A percentile compares a stretch with the other conserved stretches of the same genome.
Conservation (phyloP, 306 rosid genomes). For the Arachis stenosperma region DNA sequence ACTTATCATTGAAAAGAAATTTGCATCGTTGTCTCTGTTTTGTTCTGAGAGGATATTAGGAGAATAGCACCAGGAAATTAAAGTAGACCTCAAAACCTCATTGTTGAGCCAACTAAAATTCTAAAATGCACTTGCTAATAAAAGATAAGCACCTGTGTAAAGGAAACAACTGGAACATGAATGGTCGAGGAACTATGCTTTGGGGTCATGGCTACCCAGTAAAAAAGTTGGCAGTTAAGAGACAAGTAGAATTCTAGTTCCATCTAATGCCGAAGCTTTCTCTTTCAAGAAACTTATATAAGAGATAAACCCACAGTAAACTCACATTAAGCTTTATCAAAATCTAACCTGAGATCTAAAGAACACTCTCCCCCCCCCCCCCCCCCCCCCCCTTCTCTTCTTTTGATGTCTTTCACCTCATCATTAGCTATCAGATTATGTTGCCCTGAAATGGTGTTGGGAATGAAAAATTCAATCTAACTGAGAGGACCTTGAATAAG, state of each 20-base stretch:
- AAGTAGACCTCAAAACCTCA: background rate
- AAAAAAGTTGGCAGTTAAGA: background rate
- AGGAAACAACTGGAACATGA: conserved; percentile 11
- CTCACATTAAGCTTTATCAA: background rate
- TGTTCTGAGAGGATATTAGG: conserved; percentile 5
- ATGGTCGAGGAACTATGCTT: background rate
- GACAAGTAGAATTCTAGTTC: conserved; percentile 14
- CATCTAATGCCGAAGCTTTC: conserved; percentile 1
- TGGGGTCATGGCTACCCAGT: background rate
- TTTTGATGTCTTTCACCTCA: background rate
- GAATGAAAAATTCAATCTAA: conserved; percentile 2
- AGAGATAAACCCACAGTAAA: background rate
- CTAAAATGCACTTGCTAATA: background rate
- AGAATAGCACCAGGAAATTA: background rate
- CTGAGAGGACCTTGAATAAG: conserved; percentile 1
- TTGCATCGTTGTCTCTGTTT: conserved; percentile 8
- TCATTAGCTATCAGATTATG: conserved; percentile 7
- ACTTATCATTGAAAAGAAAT: background rate
- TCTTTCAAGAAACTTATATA: background rate
- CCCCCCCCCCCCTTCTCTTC: background rate
- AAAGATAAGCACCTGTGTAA: background rate
- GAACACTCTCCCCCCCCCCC: background rate
- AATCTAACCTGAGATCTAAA: conserved; percentile 10
- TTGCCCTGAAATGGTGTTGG: background rate
- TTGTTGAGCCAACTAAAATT: conserved; percentile 12